phyloP scores from a whole-genome alignment of 768 basidiomycete genomes.

The Saitozyma podzolica region DNA sequence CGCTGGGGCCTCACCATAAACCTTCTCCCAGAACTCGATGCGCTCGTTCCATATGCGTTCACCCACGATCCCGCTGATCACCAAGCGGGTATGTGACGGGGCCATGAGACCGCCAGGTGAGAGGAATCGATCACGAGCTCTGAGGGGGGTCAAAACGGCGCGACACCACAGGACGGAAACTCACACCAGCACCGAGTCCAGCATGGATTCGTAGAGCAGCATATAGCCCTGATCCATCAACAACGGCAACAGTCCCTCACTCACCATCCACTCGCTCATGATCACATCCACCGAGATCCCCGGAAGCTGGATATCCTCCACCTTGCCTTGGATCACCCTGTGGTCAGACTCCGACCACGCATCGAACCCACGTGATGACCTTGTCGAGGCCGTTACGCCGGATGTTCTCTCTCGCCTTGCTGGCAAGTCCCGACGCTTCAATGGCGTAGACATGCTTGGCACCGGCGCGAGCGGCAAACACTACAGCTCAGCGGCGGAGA shows the following conservation, averaged over 20 bases:
- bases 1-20: constrained; percentile 67
- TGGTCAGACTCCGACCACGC: background rate
- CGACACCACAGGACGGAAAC: constrained; percentile 2
- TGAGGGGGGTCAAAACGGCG: background rate
- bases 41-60: constrained; percentile 75
- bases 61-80: constrained; percentile 78
- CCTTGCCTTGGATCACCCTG: constrained; percentile 82
- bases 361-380: constrained; percentile 62
- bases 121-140: constrained; percentile 82
- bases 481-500: constrained; percentile 18
- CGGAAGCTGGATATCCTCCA: constrained; percentile 80
- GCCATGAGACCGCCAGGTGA: constrained; percentile 76
- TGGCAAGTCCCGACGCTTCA: constrained; percentile 81
- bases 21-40: constrained; percentile 82
- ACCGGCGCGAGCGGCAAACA: constrained; percentile 85
- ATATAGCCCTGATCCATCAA: constrained; percentile 52
- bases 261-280: constrained; percentile 96
- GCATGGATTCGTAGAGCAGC: constrained; percentile 89
- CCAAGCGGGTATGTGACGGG: constrained; percentile 83
- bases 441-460: constrained; percentile 88
- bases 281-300: constrained; percentile 85
- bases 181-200: constrained; percentile 79
- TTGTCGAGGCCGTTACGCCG: constrained; percentile 69
- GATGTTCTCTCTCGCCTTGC: constrained; percentile 74
- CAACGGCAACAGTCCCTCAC: constrained; percentile 3